phyloP scores from a whole-genome alignment of 257 asterid species.

The Linaria vulgaris region DNA sequence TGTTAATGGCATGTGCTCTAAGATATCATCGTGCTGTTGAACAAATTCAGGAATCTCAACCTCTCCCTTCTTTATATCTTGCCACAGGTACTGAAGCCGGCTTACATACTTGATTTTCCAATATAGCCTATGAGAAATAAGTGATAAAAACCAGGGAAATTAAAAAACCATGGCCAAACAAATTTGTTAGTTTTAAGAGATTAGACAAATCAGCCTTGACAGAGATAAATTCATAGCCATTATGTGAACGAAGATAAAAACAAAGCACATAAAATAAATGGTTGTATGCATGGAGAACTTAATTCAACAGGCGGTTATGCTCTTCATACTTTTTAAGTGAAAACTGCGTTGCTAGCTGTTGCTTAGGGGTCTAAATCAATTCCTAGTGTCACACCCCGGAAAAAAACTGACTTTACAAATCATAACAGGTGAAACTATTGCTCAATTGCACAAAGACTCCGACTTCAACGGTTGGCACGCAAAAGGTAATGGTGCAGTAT shows the following conservation, averaged over 20 bases:
- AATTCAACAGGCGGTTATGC: no score
- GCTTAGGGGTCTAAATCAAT: no score
- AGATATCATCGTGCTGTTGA: constrained; percentile 64
- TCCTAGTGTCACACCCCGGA: no score
- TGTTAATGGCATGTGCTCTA: constrained; percentile 84
- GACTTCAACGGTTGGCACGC: no score
- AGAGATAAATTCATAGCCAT: not conserved
- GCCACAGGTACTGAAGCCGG: constrained; percentile 94
- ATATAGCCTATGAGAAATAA: constrained; percentile 50
- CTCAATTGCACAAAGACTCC: no score
- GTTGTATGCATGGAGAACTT: no score
- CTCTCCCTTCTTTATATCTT: constrained; percentile 76
- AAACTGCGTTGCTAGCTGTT: no score
- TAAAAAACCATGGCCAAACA: not conserved
- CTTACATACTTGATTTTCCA: constrained; percentile 90
- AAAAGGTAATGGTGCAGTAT: no score
- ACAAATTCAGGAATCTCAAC: constrained; percentile 91
- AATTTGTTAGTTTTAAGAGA: not conserved
- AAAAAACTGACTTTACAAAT: no score
- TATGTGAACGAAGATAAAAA: not conserved
- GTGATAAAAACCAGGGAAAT: constrained; percentile 4
- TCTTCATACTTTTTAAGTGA: no score
- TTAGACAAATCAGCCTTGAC: not conserved
- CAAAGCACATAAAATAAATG: not conserved
- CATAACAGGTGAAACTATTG: no score